Conservation (phyloP, 73 alveolate genomes). For the Paramecium octaurelia region DNA sequence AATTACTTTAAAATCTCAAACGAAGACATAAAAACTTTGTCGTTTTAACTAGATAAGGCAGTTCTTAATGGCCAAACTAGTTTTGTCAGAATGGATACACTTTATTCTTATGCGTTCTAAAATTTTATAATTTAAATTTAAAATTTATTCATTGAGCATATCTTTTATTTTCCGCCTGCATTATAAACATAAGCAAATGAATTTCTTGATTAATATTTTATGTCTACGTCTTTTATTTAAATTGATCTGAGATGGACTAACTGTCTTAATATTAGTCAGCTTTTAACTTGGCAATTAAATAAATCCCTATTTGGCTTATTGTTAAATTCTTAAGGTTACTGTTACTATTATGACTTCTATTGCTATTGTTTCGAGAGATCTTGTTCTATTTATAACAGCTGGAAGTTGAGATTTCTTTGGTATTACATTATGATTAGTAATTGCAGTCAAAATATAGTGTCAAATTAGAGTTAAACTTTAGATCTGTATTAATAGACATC, state of each 20-base stretch:
- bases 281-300: constrained; percentile 45
- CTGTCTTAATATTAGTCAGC: constrained; percentile 47
- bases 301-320: constrained; percentile 40
- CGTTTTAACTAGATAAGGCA: constrained; percentile 67
- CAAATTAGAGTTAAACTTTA: not conserved
- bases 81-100: constrained; percentile 67
- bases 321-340: not conserved
- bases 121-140: not conserved
- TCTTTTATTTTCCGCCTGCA: constrained; percentile 93
- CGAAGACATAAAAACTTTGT: constrained; percentile 63
- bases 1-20: constrained; percentile 65
- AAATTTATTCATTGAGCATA: constrained; percentile 73
- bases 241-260: constrained; percentile 46
- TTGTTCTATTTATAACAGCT: not conserved
- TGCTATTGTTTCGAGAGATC: not conserved
- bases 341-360: not conserved
- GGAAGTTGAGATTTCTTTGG: not conserved
- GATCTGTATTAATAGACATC: not conserved
- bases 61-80: constrained; percentile 76
- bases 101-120: constrained; percentile 66
- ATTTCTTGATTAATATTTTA: not conserved
- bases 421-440: not conserved
- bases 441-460: not conserved
- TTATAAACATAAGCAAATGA: constrained; percentile 89
- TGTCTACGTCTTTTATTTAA: constrained; percentile 51